Base-by-base conservation (phyloP, 306 rosid species). In the Acacia melanoxylon region DNA sequence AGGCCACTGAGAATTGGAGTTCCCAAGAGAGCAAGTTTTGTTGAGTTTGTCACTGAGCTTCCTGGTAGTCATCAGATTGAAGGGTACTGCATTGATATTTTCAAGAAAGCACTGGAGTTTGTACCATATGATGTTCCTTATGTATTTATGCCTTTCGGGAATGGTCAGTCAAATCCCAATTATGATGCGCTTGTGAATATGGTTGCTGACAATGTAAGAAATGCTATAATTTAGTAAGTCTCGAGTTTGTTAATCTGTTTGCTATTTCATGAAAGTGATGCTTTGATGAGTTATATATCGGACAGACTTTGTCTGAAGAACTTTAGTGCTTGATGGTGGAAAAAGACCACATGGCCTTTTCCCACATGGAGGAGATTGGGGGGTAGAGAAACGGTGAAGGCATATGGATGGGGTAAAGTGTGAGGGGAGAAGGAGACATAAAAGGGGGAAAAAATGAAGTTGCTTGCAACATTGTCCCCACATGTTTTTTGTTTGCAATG, bases 1-100 rank as follows among this genome's bases (percentile, higher is more conserved):
- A 91, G 88, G 71, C 97, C 99, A 9, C 83, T 95, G 89, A 90
- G 87, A 80, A 91, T 95, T 82, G 96, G 91, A 78, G 99, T 95
- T 76, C 99, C 99, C 67, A 87, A 63, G 67, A 87, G 99, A 87
- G 94, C 88, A 69, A 92, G 99, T 87, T 95, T 93, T 80, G 86
- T 91, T 83, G 97, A 95, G 78, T 95, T 93, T 29, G 96, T 91
- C 75, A 89, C 98, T 75, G 92, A 74, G 76, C 8, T 72, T 80
- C 76, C 68, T 31, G 80, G 78, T 56, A 81, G 83, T 86, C 85
- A 86, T 69, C 78, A 78, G 66, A 81, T 93, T 68, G 77, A 68
- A 69, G 99, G 99, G 25, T 93, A 91, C 84, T 93, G 94, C 75
- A 88, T 93, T 6, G 99, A 95, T 78, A 62, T 95, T 80, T 95